Evolutionary conservation across 345 rosid species (phyloP).

Genomic region (Jatropha curcas): DNA sequence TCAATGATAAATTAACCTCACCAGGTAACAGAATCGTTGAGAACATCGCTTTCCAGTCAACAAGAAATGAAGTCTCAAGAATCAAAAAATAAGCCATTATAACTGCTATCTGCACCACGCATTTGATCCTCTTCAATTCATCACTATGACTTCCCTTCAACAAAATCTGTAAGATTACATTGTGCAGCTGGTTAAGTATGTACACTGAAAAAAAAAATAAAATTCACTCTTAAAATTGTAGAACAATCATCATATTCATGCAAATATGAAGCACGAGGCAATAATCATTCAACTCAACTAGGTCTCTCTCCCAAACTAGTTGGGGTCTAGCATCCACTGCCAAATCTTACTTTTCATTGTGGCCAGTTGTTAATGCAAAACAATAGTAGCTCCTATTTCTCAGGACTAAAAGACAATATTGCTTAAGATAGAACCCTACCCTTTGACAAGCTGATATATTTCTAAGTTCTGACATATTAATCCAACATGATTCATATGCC

Average conservation of each 20-base stretch:
- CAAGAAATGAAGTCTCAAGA: slow-evolving; percentile 90
- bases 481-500: background rate
- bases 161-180: slow-evolving; percentile 59
- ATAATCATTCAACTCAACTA: background rate
- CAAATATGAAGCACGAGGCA: background rate
- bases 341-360: background rate
- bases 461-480: background rate
- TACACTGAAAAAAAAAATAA: background rate
- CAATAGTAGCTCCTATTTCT: background rate
- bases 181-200: slow-evolving; percentile 6
- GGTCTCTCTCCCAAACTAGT: background rate
- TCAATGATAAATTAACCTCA: slow-evolving; percentile 22
- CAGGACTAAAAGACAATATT: background rate
- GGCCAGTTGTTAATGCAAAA: background rate
- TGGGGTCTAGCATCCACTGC: background rate
- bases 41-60: slow-evolving; percentile 81
- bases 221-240: background rate
- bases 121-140: slow-evolving; percentile 80
- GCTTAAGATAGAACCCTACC: background rate
- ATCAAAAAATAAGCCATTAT: slow-evolving; percentile 74
- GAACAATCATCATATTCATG: background rate
- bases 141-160: slow-evolving; percentile 84
- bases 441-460: background rate
- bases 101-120: slow-evolving; percentile 67
- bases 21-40: slow-evolving; percentile 51